These are phyloP conservation scores for Fusarium citri DNA, from an alignment of 2,329 filamentous ascomycete genomes.

Conservation along the genomic window DNA sequence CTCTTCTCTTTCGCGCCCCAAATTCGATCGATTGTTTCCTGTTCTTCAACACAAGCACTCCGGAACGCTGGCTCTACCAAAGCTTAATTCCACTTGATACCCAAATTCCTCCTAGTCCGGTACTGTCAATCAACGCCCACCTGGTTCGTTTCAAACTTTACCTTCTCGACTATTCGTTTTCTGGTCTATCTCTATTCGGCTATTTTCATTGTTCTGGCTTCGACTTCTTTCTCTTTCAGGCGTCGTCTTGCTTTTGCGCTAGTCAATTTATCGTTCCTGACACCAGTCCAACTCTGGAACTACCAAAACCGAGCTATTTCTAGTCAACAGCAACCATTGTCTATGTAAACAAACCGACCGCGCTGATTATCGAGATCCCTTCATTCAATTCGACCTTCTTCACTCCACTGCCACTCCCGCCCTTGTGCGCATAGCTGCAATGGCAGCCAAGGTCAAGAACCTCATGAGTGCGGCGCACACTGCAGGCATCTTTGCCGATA, in stretches of 20 bases:
- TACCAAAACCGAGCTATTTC: slow-evolving; percentile 32
- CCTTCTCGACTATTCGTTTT: slow-evolving; percentile 23
- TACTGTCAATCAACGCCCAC: slow-evolving; percentile 22
- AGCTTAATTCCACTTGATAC: slow-evolving; percentile 28
- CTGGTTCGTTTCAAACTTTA: slow-evolving; percentile 25
- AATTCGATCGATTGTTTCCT: slow-evolving; percentile 7
- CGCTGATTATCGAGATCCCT: slow-evolving; percentile 10
- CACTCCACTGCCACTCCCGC: slow-evolving; percentile 5
- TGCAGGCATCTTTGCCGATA: slow-evolving; percentile 93
- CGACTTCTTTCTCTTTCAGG: slow-evolving; percentile 19
- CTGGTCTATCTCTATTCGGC: slow-evolving; percentile 21
- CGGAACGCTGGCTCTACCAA: slow-evolving; percentile 13
- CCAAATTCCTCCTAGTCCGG: slow-evolving; percentile 10
- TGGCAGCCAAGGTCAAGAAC: slow-evolving; percentile 68
- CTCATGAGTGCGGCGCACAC: slow-evolving; percentile 77
- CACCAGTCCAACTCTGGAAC: slow-evolving; percentile 23
- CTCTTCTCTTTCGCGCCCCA: background rate
- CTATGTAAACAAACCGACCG: slow-evolving; percentile 43
- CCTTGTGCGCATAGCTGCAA: slow-evolving; percentile 47
- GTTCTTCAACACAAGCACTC: background rate
- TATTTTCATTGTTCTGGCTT: slow-evolving; percentile 3
- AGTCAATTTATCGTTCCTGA: slow-evolving; percentile 31
- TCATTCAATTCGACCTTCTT: slow-evolving; percentile 1
- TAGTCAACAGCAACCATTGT: slow-evolving; percentile 36
- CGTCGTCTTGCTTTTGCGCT: slow-evolving; percentile 19